These are phyloP conservation scores for Talaromyces funiculosus DNA, from an alignment of 2,329 filamentous ascomycete genomes.

Conservation along the genomic window DNA sequence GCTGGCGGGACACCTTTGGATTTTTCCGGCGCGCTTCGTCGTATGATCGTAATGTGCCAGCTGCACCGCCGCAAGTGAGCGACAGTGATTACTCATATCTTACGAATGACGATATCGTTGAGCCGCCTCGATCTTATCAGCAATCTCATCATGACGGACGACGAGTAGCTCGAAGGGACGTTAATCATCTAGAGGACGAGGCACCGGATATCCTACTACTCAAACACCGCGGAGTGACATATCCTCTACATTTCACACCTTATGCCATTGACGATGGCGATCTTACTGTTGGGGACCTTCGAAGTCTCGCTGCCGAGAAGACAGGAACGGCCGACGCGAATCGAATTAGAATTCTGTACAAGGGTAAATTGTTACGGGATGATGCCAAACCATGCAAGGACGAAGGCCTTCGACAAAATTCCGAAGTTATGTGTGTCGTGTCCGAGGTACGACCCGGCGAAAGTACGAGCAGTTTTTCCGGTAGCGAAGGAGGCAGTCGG, in stretches of 20 bases:
- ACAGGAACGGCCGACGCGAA: conserved; percentile 31
- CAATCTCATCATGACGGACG: neutral
- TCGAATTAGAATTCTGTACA: conserved; percentile 43
- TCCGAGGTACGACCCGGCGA: conserved; percentile 32
- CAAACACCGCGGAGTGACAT: conserved; percentile 37
- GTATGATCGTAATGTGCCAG: neutral
- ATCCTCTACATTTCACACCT: conserved; percentile 41
- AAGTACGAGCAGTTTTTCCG: conserved; percentile 29
- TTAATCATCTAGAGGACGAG: conserved; percentile 5
- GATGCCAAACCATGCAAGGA: conserved; percentile 35
- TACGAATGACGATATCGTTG: conserved; percentile 31
- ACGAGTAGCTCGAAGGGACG: neutral
- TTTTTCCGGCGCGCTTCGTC: conserved; percentile 31
- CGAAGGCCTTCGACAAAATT: conserved; percentile 45
- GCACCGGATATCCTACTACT: conserved; percentile 41
- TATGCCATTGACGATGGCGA: conserved; percentile 44
- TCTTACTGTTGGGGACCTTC: conserved; percentile 38
- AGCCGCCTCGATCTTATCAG: conserved; percentile 17
- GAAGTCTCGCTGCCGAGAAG: conserved; percentile 34
- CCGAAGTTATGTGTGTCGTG: conserved; percentile 43
- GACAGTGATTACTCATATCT: conserved; percentile 37
- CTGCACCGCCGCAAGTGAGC: conserved; percentile 29
- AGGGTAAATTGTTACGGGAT: conserved; percentile 41
- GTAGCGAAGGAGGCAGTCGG: conserved; percentile 21
- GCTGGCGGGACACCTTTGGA: conserved; percentile 29